Base-by-base conservation (phyloP, 2,329 filamentous ascomycete species). In the Aspergillus viridinutans region DNA sequence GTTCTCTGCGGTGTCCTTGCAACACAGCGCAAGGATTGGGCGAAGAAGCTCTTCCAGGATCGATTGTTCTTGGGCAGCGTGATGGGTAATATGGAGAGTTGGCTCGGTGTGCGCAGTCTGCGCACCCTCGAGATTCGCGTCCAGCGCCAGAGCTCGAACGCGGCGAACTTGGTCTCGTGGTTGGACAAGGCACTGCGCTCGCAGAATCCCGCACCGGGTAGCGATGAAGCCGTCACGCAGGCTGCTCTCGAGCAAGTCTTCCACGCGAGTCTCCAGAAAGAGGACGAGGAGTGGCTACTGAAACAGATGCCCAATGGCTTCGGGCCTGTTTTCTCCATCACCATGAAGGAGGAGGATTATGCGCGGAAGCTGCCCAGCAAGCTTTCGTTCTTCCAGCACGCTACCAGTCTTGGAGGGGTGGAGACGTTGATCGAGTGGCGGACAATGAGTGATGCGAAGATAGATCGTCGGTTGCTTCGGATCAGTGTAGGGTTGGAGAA, bases 361-460 rank as follows among this genome's bases (percentile, higher is more conserved):
- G 92, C 94, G 3, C 83, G 81, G 62, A 74, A 78, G 29, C 75
- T 99, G 61, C 94, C 94, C 3, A 89, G 87, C 68, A 89, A 90
- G 73, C 76, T 97, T 71, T 71, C 80, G 2, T 81, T 96, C 48
- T 97, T 97, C 78, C 90, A 96, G 66, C 94, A 99, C 74, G 94
- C 94, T 5, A 99, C 94, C 2, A 95, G 90, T 72, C 76, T 97
- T 28, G 94, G 94, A 2, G 93, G 94, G 4, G 91, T 97, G 9
- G 94, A 97, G 82, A 94, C 90, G 69, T 76, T 97, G 78, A 92
- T 99, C 65, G 94, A 99, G 82, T 99, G 94, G 94, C 82, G 94
- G 58, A 85, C 89, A 50, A 94, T 99, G 90, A 88, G 86, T 58
- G 94, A 99, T 78, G 67, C 75, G 3, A 80, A 72, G 1, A 86